Conservation (phyloP, 345 rosid species). For the Brassica cretica region DNA sequence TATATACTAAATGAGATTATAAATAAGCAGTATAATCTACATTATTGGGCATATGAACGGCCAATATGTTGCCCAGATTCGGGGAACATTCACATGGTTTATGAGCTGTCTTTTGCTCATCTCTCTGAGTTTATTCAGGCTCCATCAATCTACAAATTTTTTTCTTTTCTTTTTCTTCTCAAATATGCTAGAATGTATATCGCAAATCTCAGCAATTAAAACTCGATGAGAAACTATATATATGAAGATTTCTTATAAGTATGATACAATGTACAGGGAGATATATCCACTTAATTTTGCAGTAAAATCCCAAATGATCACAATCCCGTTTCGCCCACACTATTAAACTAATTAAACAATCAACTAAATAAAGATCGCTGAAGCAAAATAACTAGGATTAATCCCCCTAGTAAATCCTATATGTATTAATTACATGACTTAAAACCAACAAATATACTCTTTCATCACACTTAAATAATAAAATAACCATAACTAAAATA, state of each 20-base stretch:
- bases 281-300: constrained; percentile 17
- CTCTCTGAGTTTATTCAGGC: constrained; percentile 8
- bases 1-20: too few relatives aligned
- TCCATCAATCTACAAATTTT: constrained; percentile 8
- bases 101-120: constrained; percentile 36
- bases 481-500: constrained; percentile 8
- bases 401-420: constrained; percentile 32
- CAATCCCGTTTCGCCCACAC: neutral
- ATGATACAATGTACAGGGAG: constrained; percentile 23
- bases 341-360: constrained; percentile 30
- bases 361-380: constrained; percentile 22
- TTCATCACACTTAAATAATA: constrained; percentile 25
- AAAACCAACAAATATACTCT: constrained; percentile 36
- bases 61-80: constrained; percentile 52
- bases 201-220: neutral
- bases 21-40: constrained; percentile 9
- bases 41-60: constrained; percentile 25
- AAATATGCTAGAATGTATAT: neutral
- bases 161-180: neutral
- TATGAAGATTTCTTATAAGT: constrained; percentile 1
- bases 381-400: constrained; percentile 26
- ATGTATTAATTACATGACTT: constrained; percentile 22
- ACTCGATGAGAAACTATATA: constrained; percentile 3
- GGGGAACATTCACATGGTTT: constrained; percentile 57
- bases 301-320: constrained; percentile 27